Evolutionary conservation across 192 early-diverging fungal species (phyloP), one percentile per base, ranked within the genome.

Genomic region (Coemansia umbellata): DNA sequence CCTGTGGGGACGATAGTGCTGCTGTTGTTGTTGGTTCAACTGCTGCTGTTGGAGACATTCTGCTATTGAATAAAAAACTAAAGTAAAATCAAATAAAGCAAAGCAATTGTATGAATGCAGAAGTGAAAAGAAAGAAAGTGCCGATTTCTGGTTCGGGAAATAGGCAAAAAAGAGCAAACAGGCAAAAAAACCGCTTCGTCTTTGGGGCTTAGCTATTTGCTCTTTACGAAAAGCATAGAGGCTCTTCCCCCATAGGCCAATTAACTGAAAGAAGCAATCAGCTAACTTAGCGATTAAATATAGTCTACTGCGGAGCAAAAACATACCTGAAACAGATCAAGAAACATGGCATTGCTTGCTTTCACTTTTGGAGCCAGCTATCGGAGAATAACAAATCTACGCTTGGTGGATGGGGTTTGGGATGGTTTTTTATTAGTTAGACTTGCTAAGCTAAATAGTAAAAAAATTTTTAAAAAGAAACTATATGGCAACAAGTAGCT

Each of bases 361-460:
- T n/a, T n/a, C n/a, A n/a, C n/a, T n/a, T n/a, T n/a, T n/a, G n/a
- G n/a, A n/a, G 14, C 8, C n/a, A n/a, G n/a, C n/a, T n/a, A n/a
- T n/a, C n/a, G n/a, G n/a, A n/a, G n/a, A n/a, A n/a, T n/a, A n/a
- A n/a, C n/a, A n/a, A n/a, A n/a, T n/a, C n/a, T n/a, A n/a, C n/a
- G n/a, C n/a, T n/a, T n/a, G n/a, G n/a, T n/a, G n/a, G n/a, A n/a
- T n/a, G n/a, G n/a, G n/a, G n/a, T n/a, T n/a, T n/a, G n/a, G n/a
- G n/a, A n/a, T n/a, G n/a, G n/a, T n/a, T n/a, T 45, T 47, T 53
- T 53, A 48, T 53, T 53, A 35, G 47, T 43, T 28, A 55, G 47
- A 23, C 13, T 52, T 22, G 50, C 23, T 21, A 17, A 15, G 27
- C 19, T 30, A 27, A 45, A 26, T 45, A 18, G 31, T 22, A 27